Evolutionary conservation across 352 stramenopile genomes (phyloP).

Genomic region (Aphanomyces astaci): DNA sequence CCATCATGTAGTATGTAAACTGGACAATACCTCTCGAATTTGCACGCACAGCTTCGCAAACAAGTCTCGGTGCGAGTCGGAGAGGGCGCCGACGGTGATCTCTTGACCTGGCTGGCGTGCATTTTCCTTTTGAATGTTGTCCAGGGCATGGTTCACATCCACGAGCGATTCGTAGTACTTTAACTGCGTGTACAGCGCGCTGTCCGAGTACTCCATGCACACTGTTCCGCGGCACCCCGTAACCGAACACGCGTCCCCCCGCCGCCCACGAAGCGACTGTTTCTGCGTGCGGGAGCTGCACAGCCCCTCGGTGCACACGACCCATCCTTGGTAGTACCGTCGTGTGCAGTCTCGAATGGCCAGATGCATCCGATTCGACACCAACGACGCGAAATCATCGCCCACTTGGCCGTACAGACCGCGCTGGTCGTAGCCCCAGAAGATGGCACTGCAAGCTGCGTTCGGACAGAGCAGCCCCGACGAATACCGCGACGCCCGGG

Average conservation of each 20-base stretch:
- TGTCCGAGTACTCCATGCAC: slow-evolving; percentile 84
- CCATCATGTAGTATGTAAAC: slow-evolving; percentile 4
- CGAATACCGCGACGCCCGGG: slow-evolving; percentile 21
- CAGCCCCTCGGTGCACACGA: slow-evolving; percentile 92
- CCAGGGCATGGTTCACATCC: slow-evolving; percentile 85
- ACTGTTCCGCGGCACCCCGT: slow-evolving; percentile 88
- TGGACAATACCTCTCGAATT: slow-evolving; percentile 47
- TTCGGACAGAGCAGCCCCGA: slow-evolving; percentile 59
- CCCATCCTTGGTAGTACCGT: slow-evolving; percentile 85
- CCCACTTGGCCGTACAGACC: slow-evolving; percentile 64
- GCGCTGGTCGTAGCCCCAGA: slow-evolving; percentile 76
- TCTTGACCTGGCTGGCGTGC: slow-evolving; percentile 21
- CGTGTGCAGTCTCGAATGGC: slow-evolving; percentile 70
- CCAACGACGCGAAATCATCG: slow-evolving; percentile 57
- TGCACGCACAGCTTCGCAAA: slow-evolving; percentile 72
- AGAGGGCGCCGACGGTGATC: slow-evolving; percentile 31
- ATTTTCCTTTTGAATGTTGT: slow-evolving; percentile 60
- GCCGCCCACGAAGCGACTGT: slow-evolving; percentile 83
- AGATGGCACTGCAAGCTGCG: slow-evolving; percentile 61
- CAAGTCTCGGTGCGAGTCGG: slow-evolving; percentile 59
- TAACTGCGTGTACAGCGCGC: slow-evolving; percentile 91
- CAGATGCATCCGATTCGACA: slow-evolving; percentile 81
- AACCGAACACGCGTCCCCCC: slow-evolving; percentile 89
- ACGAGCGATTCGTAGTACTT: slow-evolving; percentile 97
- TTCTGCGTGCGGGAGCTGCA: slow-evolving; percentile 94